A percentile compares a stretch with the other conserved stretches of the same genome.
Conservation (phyloP, 1,139 yeast species). For the Nakaseomyces kungkrabaensis region DNA sequence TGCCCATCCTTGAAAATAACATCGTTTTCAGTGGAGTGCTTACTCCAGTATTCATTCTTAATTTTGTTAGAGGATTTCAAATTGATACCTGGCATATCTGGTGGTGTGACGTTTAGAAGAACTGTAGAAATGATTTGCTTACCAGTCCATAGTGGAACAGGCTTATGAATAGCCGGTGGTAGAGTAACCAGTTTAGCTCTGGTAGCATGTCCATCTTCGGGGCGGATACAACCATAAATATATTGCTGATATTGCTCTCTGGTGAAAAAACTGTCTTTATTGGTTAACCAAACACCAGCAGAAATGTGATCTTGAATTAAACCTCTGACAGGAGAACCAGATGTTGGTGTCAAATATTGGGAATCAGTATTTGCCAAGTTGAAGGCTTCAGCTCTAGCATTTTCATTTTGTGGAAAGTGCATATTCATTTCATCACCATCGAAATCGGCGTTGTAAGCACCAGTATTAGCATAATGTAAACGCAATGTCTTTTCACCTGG, state of each 20-base stretch:
- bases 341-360: constrained; percentile 94
- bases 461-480: constrained; percentile 96
- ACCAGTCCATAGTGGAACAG: constrained; percentile 95
- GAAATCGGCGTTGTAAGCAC: constrained; percentile 98
- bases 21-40: constrained; percentile 69
- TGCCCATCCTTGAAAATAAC: constrained; percentile 85
- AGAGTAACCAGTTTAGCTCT: constrained; percentile 62
- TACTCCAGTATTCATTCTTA: constrained; percentile 93
- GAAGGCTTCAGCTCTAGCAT: constrained; percentile 94
- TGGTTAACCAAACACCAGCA: constrained; percentile 98
- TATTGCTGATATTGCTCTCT: constrained; percentile 90
- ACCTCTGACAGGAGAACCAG: constrained; percentile 97
- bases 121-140: constrained; percentile 94
- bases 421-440: constrained; percentile 99
- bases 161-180: constrained; percentile 84
- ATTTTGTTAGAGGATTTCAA: constrained; percentile 75
- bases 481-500: constrained; percentile 97
- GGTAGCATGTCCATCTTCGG: constrained; percentile 96
- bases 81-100: constrained; percentile 83
- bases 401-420: constrained; percentile 99
- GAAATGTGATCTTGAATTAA: constrained; percentile 97
- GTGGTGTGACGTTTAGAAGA: constrained; percentile 74
- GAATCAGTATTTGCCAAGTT: constrained; percentile 93
- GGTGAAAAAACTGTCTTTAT: constrained; percentile 81
- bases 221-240: constrained; percentile 87